A percentile compares a stretch with the other conserved stretches of the same genome.
These are phyloP conservation scores for Nakataea oryzae DNA, from an alignment of 2,329 filamentous ascomycete species.

Conservation along the genomic window DNA sequence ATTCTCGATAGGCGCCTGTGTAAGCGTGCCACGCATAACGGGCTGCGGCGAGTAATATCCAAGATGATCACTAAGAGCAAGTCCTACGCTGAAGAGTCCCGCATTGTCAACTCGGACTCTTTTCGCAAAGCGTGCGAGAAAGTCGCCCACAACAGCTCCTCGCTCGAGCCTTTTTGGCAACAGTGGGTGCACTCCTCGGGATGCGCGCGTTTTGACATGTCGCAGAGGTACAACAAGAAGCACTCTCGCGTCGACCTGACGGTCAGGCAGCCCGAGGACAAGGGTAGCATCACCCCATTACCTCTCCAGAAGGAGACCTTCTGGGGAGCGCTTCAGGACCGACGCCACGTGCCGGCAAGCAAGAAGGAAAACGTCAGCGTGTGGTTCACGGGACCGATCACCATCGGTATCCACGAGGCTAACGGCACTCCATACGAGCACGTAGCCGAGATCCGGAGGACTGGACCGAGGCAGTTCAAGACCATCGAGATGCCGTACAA, in stretches of 20 bases:
- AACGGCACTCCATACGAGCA: constrained; percentile 98
- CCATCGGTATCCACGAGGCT: constrained; percentile 92
- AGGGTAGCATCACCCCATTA: constrained; percentile 40
- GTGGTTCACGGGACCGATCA: constrained; percentile 92
- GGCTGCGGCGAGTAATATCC: constrained; percentile 64
- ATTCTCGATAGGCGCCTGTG: constrained; percentile 86
- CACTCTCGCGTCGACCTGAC: constrained; percentile 88
- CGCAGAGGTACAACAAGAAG: constrained; percentile 95
- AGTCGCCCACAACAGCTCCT: constrained; percentile 52
- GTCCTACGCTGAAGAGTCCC: constrained; percentile 26
- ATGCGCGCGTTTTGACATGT: constrained; percentile 78
- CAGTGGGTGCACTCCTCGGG: constrained; percentile 89
- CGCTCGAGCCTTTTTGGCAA: constrained; percentile 81
- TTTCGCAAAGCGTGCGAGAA: constrained; percentile 84
- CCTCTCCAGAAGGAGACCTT: constrained; percentile 64
- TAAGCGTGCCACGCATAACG: constrained; percentile 77
- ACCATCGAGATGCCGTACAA: constrained; percentile 81
- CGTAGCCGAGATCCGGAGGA: constrained; percentile 75
- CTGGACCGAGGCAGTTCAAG: constrained; percentile 2
- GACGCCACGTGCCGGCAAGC: constrained; percentile 56
- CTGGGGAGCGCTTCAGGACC: constrained; percentile 70
- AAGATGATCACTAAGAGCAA: constrained; percentile 80
- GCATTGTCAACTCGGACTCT: constrained; percentile 60
- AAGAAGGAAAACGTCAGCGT: constrained; percentile 47
- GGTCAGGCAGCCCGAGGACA: constrained; percentile 64